These are phyloP conservation scores for Candida michaelii DNA, from an alignment of 805 yeast species.

Conservation along the genomic window DNA sequence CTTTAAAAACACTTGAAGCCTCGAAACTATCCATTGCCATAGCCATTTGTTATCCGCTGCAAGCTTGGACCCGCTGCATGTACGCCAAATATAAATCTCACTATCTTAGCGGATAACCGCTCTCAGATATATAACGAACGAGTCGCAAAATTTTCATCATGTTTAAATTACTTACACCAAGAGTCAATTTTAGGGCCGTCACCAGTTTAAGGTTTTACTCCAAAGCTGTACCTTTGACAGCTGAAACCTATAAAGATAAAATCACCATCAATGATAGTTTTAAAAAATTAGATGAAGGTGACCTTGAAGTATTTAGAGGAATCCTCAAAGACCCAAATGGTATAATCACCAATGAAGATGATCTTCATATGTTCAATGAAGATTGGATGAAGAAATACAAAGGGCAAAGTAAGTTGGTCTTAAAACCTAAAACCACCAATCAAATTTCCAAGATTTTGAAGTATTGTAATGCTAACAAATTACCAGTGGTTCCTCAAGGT, in stretches of 20 bases:
- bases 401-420: constrained; percentile 80
- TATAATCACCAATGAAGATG: constrained; percentile 57
- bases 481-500: constrained; percentile 95
- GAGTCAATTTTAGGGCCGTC: not conserved
- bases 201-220: constrained; percentile 8
- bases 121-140: not conserved
- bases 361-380: constrained; percentile 71
- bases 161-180: constrained; percentile 4
- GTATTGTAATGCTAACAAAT: constrained; percentile 71
- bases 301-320: constrained; percentile 58
- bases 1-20: no score
- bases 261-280: constrained; percentile 52
- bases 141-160: constrained; percentile 6
- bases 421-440: constrained; percentile 78
- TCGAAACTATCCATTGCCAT: no score
- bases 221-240: constrained; percentile 53
- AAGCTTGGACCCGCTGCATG: no score
- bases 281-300: constrained; percentile 53
- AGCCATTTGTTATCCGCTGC: no score
- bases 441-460: constrained; percentile 75
- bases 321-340: constrained; percentile 51
- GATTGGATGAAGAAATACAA: constrained; percentile 94
- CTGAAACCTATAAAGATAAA: constrained; percentile 63
- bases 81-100: no score
- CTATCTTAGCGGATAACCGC: not conserved